These are phyloP conservation scores for Naganishia vaughanmartiniae DNA, from an alignment of 768 basidiomycete species.

Conservation along the genomic window DNA sequence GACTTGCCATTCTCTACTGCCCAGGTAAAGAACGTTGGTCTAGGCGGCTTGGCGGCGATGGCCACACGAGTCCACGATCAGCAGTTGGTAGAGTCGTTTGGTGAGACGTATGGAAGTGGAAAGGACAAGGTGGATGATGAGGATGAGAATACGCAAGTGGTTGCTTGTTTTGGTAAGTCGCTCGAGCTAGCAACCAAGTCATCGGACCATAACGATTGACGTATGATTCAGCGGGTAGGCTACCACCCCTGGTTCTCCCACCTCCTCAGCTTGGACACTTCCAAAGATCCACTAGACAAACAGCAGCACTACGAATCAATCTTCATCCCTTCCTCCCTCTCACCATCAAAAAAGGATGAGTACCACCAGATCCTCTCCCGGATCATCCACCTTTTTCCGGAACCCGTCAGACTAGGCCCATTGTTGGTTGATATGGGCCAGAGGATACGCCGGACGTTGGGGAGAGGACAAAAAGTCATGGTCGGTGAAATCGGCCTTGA, in stretches of 20 bases:
- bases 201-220: background rate
- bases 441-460: conserved; percentile 63
- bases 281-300: conserved; percentile 55
- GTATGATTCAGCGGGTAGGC: conserved; percentile 56
- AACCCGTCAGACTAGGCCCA: conserved; percentile 64
- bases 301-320: conserved; percentile 72
- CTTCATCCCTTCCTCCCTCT: conserved; percentile 56
- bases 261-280: conserved; percentile 60
- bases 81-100: conserved; percentile 65
- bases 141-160: conserved; percentile 48
- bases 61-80: conserved; percentile 63
- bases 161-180: conserved; percentile 82
- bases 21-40: conserved; percentile 61
- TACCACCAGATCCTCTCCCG: conserved; percentile 56
- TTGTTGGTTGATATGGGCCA: conserved; percentile 62
- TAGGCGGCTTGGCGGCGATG: conserved; percentile 78
- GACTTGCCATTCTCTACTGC: conserved; percentile 61
- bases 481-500: conserved; percentile 94
- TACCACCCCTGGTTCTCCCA: conserved; percentile 94
- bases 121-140: conserved; percentile 19
- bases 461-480: conserved; percentile 59
- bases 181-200: background rate
- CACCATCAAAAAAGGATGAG: conserved; percentile 45
- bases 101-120: conserved; percentile 57
- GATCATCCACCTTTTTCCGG: conserved; percentile 67